Evolutionary conservation across 208 protist species (phyloP), one percentile per base, ranked within the genome.

Genomic region (Zelonia costaricensis): DNA sequence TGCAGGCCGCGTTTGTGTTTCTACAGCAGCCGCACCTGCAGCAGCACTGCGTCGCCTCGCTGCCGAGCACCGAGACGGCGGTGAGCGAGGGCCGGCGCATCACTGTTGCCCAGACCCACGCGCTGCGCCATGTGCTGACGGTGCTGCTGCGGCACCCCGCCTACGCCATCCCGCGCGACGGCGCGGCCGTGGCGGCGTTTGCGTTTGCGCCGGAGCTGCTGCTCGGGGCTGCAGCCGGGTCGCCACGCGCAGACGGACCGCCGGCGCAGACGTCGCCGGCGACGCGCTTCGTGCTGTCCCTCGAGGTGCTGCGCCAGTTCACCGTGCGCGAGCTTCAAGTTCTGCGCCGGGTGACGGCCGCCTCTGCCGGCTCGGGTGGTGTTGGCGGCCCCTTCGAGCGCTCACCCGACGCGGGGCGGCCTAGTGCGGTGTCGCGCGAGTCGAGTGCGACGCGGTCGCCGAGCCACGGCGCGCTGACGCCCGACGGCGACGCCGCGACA

Each of bases 261-360:
- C 16, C 4, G 23, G 9, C 13, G 38, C 7, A n/a, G 27, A 20
- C 23, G 22, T 27, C 25, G 25, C 23, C 33, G 45, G 52, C 40
- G 4, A 46, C 31, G 18, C 49, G 35, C 15, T 57, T 69, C 23
- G 42, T 66, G n/a, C 48, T 76, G 6, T 84, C 77, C 0, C 73
- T 90, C 15, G 74, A 84, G 33, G n/a, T 81, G 13, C 49, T 92
- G 38, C 80, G 85, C 10, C 74, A 69, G 44, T 89, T 87, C 63
- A 80, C 82, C 10, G 63, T 82, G 31, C 71, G 82, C 20, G 80
- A 86, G 61, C 46, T 92, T 45, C 79, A 78, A 33, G 59, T 86
- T 40, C 69, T 87, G 40, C 75, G 85, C 3, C 69, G 56, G 1
- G 55, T 74, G 25, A 76, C 63, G 22, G 55, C 63, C 30, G 12